Evolutionary conservation across 805 yeast genomes (phyloP).

Genomic region (Candida gorgasii): DNA sequence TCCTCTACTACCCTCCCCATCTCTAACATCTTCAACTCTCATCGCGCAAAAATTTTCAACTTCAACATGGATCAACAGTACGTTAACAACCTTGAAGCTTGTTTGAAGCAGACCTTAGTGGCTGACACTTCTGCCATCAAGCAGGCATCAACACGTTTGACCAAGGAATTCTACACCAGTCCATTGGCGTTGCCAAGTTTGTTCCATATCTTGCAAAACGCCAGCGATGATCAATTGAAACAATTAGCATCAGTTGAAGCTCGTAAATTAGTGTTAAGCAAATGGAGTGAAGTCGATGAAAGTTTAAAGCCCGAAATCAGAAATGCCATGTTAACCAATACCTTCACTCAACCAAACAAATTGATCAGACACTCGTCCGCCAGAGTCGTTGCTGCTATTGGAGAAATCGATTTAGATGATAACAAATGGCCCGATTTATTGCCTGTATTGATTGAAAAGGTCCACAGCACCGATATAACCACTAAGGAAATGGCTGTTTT

Average conservation of each 20-base stretch:
- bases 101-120: slow-evolving; percentile 72
- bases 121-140: slow-evolving; percentile 84
- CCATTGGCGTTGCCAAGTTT: slow-evolving; percentile 77
- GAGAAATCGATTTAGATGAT: slow-evolving; percentile 65
- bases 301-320: slow-evolving; percentile 61
- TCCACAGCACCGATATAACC: slow-evolving; percentile 48
- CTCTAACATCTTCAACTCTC: neutral
- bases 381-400: slow-evolving; percentile 85
- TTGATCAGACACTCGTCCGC: slow-evolving; percentile 86
- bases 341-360: slow-evolving; percentile 65
- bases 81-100: slow-evolving; percentile 69
- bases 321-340: slow-evolving; percentile 63
- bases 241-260: slow-evolving; percentile 97
- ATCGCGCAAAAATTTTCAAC: neutral
- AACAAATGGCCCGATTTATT: slow-evolving; percentile 75
- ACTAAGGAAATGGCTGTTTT: slow-evolving; percentile 82
- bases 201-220: slow-evolving; percentile 74
- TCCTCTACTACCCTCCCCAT: neutral
- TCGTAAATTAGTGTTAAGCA: slow-evolving; percentile 71
- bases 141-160: slow-evolving; percentile 74
- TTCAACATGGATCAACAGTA: slow-evolving; percentile 66
- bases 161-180: slow-evolving; percentile 70
- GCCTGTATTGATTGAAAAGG: slow-evolving; percentile 67
- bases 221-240: slow-evolving; percentile 68
- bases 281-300: slow-evolving; percentile 63